Evolutionary conservation across 768 basidiomycete genomes (phyloP), one percentile per base, ranked within the genome.

Genomic region (Pisolithus microcarpus): DNA sequence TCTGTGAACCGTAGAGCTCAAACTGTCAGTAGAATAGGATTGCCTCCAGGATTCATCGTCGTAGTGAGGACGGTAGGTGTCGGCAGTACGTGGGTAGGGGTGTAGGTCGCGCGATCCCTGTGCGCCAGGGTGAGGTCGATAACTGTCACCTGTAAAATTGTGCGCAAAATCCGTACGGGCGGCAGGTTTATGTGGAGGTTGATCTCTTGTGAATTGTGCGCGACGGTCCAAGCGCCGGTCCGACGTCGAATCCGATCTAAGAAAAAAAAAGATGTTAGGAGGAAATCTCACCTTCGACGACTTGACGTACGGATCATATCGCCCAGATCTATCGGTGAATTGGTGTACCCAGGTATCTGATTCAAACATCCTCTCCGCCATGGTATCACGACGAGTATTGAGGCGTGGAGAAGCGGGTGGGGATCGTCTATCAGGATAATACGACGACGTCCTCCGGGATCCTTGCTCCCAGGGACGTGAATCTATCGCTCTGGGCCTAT

Each of bases 331-430:
- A 58, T 81, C 78, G 45, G 59, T 59, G 57, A 80, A 79, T 8
- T 68, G 65, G 56, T 83, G 78, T 61, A 82, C 85, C 86, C 87
- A 87, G 30, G 71, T 67, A 18, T 84, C 81, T 31, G 83, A 84
- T 61, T 88, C 87, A 60, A 87, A 81, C 72, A 81, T 78, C 56
- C 83, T 73, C 52, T 76, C 70, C 11, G 73, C 69, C 43, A 72
- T 65, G 51, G 62, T 65, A 51, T 74, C 73, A 47, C 71, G 68
- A 51, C 65, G 62, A 42, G 38, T 58, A 55, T 66, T 65, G 47
- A 62, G 61, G 66, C 63, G 52, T 34, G 55, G 59, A 52, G 72
- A 65, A 52, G 65, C 65, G n/a, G 64, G 70, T 21, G 70, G 58
- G 39, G 68, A 64, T 53, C 75, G 69, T 56, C 76, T 69, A 34